Conservation (phyloP, 176 grass and related monocot species). For the Cenchrus fungigraminus region DNA sequence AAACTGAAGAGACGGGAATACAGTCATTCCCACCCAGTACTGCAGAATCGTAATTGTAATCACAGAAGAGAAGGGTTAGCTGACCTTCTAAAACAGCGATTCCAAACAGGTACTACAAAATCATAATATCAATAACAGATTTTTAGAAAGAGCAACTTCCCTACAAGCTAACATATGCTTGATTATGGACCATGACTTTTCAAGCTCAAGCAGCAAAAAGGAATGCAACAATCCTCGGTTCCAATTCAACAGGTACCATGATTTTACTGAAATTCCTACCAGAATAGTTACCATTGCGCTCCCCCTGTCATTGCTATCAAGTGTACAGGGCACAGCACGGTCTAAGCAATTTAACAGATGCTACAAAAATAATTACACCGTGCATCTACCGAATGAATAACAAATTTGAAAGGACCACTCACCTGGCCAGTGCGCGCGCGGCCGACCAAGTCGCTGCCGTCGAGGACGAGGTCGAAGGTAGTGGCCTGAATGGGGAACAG, state of each 20-base stretch:
- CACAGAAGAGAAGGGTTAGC: neutral
- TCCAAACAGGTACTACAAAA: too few species aligned
- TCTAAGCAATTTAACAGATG: neutral
- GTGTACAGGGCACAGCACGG: neutral
- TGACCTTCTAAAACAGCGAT: neutral
- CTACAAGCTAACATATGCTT: neutral
- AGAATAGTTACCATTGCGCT: neutral
- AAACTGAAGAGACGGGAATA: neutral
- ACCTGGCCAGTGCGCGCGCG: constrained; percentile 99
- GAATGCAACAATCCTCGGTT: neutral
- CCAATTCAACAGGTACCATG: neutral
- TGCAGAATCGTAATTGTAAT: neutral
- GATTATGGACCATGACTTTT: neutral
- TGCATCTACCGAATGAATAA: neutral
- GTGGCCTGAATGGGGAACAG: constrained; percentile 95
- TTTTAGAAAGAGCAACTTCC: neutral
- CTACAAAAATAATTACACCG: neutral
- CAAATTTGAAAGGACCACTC: neutral
- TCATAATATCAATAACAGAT: neutral
- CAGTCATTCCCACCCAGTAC: neutral
- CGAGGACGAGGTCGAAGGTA: constrained; percentile 87
- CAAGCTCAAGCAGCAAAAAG: neutral
- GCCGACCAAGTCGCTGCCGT: constrained; percentile 83
- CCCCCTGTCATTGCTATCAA: neutral
- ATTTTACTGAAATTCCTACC: neutral